phyloP scores from a whole-genome alignment of 306 rosid genomes.

The Bauhinia variegata region DNA sequence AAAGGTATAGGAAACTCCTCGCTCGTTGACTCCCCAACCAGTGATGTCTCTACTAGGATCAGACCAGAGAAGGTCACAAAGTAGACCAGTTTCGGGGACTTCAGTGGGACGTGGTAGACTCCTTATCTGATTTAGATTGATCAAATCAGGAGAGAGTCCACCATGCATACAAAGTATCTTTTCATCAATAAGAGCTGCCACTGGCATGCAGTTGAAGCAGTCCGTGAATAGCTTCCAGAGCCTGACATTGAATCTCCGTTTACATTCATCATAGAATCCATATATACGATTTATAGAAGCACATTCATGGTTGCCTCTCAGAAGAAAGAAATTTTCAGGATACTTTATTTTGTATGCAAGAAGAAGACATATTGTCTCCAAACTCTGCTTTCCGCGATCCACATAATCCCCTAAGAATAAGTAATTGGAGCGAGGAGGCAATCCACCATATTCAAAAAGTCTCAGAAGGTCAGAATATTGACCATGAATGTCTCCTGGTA shows the following conservation, averaged over 20 bases:
- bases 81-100: constrained; percentile 74
- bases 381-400: constrained; percentile 88
- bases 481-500: constrained; percentile 87
- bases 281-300: constrained; percentile 88
- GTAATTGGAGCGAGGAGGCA: constrained; percentile 83
- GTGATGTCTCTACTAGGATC: constrained; percentile 64
- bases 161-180: constrained; percentile 93
- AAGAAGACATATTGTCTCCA: constrained; percentile 92
- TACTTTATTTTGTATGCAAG: constrained; percentile 85
- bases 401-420: constrained; percentile 88
- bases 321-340: constrained; percentile 77
- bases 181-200: constrained; percentile 81
- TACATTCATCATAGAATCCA: constrained; percentile 93
- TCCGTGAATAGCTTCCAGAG: constrained; percentile 83
- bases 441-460: constrained; percentile 82
- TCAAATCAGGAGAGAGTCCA: constrained; percentile 78
- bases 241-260: constrained; percentile 67
- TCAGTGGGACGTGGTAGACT: constrained; percentile 59
- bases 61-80: constrained; percentile 92
- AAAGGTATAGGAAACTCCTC: constrained; percentile 87
- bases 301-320: constrained; percentile 95
- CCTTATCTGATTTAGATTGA: constrained; percentile 63
- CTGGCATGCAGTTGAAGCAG: constrained; percentile 88
- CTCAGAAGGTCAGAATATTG: constrained; percentile 86
- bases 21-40: constrained; percentile 82